A percentile compares a stretch with the other conserved stretches of the same genome.
These are phyloP conservation scores for Salicornia ramosissima DNA, from an alignment of 148 eudicot species.

Conservation along the genomic window DNA sequence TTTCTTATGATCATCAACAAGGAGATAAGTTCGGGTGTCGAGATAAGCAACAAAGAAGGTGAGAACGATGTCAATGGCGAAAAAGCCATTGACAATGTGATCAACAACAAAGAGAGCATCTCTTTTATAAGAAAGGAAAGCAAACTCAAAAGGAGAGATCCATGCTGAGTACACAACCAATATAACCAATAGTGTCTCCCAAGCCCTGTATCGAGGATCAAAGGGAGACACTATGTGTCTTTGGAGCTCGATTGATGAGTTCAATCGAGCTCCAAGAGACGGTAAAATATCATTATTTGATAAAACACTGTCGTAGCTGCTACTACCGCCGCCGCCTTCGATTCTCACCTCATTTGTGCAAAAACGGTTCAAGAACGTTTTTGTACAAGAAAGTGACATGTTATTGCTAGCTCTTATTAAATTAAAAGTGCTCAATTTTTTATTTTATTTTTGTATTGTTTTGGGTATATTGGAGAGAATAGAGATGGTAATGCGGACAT, in stretches of 20 bases:
- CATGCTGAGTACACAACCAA: constrained; percentile 88
- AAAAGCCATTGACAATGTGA: constrained; percentile 76
- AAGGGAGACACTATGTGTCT: constrained; percentile 58
- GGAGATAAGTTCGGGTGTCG: constrained; percentile 58
- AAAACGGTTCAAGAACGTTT: constrained; percentile 41
- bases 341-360: constrained; percentile 46
- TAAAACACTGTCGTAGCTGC: constrained; percentile 46
- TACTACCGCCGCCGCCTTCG: too few species aligned
- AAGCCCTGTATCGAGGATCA: constrained; percentile 62
- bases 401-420: too few species aligned
- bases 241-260: constrained; percentile 43
- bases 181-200: constrained; percentile 74
- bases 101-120: constrained; percentile 54
- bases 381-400: constrained; percentile 44
- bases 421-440: background rate
- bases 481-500: constrained; percentile 4
- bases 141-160: constrained; percentile 86
- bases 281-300: constrained; percentile 63
- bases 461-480: background rate
- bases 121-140: constrained; percentile 49
- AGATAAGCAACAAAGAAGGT: constrained; percentile 93
- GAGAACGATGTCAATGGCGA: constrained; percentile 73
- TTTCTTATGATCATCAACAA: constrained; percentile 66
- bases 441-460: background rate
- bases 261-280: constrained; percentile 77